phyloP scores from a whole-genome alignment of 2,329 filamentous ascomycete species.

The Penicillium sp. region DNA sequence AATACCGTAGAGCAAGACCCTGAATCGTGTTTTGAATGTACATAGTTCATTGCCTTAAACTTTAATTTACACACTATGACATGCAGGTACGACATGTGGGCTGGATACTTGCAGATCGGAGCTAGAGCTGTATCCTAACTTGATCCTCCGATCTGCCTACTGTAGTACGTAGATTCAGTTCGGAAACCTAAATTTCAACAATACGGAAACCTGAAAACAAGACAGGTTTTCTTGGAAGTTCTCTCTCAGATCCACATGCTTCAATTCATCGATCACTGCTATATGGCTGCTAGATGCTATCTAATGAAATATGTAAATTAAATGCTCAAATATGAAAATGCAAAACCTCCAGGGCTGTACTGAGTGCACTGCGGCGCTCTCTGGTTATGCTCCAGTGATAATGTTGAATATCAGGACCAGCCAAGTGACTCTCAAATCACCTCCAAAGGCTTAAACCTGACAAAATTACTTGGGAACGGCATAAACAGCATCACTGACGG shows the following conservation, averaged over 20 bases:
- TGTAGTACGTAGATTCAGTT: no score
- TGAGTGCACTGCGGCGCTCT: neutral
- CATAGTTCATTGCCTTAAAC: neutral
- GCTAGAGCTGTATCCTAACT: neutral
- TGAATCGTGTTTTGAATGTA: neutral
- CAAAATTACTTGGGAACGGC: neutral
- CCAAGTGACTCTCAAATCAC: slow-evolving; percentile 3
- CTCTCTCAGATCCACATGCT: neutral
- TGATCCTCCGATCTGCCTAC: neutral
- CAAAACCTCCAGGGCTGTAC: neutral
- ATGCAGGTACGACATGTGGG: neutral
- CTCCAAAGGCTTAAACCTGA: neutral
- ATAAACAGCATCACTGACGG: neutral
- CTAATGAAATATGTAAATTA: neutral
- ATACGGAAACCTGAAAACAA: neutral
- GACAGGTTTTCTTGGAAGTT: neutral
- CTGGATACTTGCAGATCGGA: neutral
- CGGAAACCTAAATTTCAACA: neutral
- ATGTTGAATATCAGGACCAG: slow-evolving; percentile 1
- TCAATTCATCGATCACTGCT: neutral
- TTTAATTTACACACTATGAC: neutral
- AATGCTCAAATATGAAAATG: neutral
- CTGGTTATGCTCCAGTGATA: neutral
- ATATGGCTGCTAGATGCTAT: neutral
- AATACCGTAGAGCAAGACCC: neutral